Conservation (phyloP, 2,329 filamentous ascomycete species). For the Ophiobolus disseminans region DNA sequence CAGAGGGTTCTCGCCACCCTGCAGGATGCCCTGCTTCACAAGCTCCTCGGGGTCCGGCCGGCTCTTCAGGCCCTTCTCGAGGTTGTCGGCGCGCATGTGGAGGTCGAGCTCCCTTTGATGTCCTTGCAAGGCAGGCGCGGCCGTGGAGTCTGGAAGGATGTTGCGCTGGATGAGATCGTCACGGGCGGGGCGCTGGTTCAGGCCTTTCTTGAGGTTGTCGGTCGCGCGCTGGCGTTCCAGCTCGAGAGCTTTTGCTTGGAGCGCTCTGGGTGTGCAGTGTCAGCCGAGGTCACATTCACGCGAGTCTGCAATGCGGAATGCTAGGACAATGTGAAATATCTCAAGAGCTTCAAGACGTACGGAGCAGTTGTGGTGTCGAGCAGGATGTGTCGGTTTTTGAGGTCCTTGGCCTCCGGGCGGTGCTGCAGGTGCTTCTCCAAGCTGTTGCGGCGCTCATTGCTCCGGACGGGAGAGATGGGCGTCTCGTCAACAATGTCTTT, state of each 20-base stretch:
- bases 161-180: constrained; percentile 84
- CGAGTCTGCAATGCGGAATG: too few relatives aligned
- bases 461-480: constrained; percentile 51
- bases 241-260: constrained; percentile 68
- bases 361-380: constrained; percentile 72
- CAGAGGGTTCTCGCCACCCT: constrained; percentile 44
- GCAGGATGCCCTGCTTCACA: constrained; percentile 80
- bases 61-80: constrained; percentile 85
- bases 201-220: constrained; percentile 69
- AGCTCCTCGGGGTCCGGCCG: constrained; percentile 78
- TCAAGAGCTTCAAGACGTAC: constrained; percentile 66
- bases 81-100: constrained; percentile 83
- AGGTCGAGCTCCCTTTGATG: constrained; percentile 85
- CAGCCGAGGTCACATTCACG: constrained; percentile 1
- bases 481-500: constrained; percentile 47
- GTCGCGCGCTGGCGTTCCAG: constrained; percentile 69
- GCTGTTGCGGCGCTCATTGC: constrained; percentile 67
- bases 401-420: constrained; percentile 62
- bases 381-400: constrained; percentile 73
- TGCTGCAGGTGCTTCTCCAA: constrained; percentile 58
- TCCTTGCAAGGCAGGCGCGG: constrained; percentile 79
- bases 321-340: too few relatives aligned
- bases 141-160: constrained; percentile 80
- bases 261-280: constrained; percentile 53
- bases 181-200: constrained; percentile 70